Evolutionary conservation across 192 early-diverging fungal species (phyloP).

Genomic region (Coemansia sp.): DNA sequence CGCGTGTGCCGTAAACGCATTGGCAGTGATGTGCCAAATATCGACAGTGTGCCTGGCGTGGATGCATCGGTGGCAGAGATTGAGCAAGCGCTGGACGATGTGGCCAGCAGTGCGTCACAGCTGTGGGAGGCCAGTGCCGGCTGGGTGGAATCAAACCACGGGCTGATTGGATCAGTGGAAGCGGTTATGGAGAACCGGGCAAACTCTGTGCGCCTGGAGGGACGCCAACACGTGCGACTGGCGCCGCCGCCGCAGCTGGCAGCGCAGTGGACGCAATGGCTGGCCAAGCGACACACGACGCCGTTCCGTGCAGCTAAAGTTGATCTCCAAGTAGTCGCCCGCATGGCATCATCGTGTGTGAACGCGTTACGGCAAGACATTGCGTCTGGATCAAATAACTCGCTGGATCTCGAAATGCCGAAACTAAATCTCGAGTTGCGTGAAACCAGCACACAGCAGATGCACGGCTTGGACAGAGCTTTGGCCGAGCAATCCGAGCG

Average conservation of each 20-base stretch:
- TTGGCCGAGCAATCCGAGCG: constrained; percentile 17
- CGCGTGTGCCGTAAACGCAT: constrained; percentile 25
- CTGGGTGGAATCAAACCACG: constrained; percentile 30
- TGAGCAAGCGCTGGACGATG: constrained; percentile 4
- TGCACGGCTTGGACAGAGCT: constrained; percentile 10
- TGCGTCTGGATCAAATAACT: neutral
- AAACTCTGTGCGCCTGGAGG: constrained; percentile 32
- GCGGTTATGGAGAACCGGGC: constrained; percentile 28
- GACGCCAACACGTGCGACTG: constrained; percentile 23
- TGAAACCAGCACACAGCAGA: neutral
- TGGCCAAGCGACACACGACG: constrained; percentile 16
- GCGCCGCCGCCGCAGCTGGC: constrained; percentile 43
- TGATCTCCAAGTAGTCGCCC: constrained; percentile 30
- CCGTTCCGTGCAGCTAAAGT: constrained; percentile 36
- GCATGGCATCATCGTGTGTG: constrained; percentile 40
- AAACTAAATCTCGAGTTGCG: neutral
- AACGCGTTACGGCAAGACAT: constrained; percentile 18
- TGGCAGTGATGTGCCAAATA: neutral
- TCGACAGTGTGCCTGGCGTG: constrained; percentile 15
- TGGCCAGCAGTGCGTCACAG: constrained; percentile 18
- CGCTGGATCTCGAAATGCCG: neutral
- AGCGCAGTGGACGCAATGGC: constrained; percentile 41
- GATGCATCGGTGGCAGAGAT: constrained; percentile 23
- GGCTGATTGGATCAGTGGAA: constrained; percentile 13
- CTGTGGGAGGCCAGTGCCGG: constrained; percentile 34